These are phyloP conservation scores for Capillidium rhysosporum DNA, from an alignment of 371 early-diverging fungal species.

Conservation along the genomic window DNA sequence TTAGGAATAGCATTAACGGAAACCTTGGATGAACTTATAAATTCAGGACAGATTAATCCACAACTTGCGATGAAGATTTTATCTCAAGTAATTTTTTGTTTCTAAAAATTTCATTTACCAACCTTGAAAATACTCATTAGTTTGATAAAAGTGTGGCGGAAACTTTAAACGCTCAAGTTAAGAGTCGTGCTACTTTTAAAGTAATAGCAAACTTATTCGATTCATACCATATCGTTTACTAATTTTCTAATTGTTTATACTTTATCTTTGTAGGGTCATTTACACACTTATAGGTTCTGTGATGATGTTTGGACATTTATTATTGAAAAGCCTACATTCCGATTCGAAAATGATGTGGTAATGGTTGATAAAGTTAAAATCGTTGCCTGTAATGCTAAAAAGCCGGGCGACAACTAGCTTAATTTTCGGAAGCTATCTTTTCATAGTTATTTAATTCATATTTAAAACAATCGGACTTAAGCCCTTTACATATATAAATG, in stretches of 20 bases:
- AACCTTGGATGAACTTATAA: constrained; percentile 85
- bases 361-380: constrained; percentile 77
- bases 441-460: too few relatives aligned
- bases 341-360: constrained; percentile 62
- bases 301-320: constrained; percentile 97
- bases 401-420: constrained; percentile 26
- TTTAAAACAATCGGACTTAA: too few relatives aligned
- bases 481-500: too few relatives aligned
- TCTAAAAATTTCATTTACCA: background rate
- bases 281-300: constrained; percentile 65
- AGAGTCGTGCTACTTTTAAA: constrained; percentile 42
- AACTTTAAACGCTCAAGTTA: constrained; percentile 41
- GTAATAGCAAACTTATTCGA: constrained; percentile 11
- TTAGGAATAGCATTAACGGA: constrained; percentile 85
- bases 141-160: constrained; percentile 59
- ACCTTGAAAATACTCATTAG: constrained; percentile 10
- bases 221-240: background rate
- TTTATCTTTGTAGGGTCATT: background rate
- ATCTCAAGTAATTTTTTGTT: constrained; percentile 34
- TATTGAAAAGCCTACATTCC: constrained; percentile 63
- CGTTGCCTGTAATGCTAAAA: constrained; percentile 65
- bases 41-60: constrained; percentile 77
- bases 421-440: too few relatives aligned
- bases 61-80: constrained; percentile 87
- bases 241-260: background rate